Evolutionary conservation across 305 asterid species (phyloP), one percentile per base, ranked within the genome.

Genomic region (Ilex paraguariensis): DNA sequence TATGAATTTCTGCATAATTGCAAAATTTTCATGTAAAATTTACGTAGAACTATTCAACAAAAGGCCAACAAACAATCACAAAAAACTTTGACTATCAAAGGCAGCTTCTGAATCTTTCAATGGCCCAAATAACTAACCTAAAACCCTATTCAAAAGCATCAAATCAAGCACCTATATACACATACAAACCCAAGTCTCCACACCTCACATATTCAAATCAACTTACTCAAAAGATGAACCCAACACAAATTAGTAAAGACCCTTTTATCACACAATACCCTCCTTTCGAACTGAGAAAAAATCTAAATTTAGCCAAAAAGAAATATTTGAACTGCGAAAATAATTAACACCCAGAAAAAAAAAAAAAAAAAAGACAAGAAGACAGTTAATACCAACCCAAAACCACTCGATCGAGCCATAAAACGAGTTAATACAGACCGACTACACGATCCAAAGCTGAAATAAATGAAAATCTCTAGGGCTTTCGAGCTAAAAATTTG

Each of bases 351-450:
- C 45, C 56, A 31, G 7, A 44, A 50, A 32, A 3, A 21, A 61
- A 57, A 36, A 31, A 5, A 44, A 50, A 32, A 3, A 21, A 61
- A 57, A 36, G 55, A 42, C 52, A 44, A 13, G 42, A 57, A 50
- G 33, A 31, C 21, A 14, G 75, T 48, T 58, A 13, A 55, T 8
- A 28, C 30, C 15, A 62, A 45, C 67, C 39, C 32, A 50, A 63
- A 54, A 52, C 21, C 68, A 80, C 65, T 64, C 64, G 68, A 82
- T 72, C 70, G 56, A 75, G 62, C 78, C 82, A 81, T 75, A 79
- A 77, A 71, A 73, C 73, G 59, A 30, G 61, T 57, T 36, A 61
- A 51, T 31, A 39, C 28, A 63, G 17, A 51, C 33, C 14, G 42
- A 46, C n/a, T 68, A 72, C 65, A 60, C 73, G 77, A 80, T 75